Percentiles rank a stretch among this genome's conserved stretches.
These are phyloP conservation scores for Penicillium expansum DNA, from an alignment of 2,329 filamentous ascomycete species.

Conservation along the genomic window DNA sequence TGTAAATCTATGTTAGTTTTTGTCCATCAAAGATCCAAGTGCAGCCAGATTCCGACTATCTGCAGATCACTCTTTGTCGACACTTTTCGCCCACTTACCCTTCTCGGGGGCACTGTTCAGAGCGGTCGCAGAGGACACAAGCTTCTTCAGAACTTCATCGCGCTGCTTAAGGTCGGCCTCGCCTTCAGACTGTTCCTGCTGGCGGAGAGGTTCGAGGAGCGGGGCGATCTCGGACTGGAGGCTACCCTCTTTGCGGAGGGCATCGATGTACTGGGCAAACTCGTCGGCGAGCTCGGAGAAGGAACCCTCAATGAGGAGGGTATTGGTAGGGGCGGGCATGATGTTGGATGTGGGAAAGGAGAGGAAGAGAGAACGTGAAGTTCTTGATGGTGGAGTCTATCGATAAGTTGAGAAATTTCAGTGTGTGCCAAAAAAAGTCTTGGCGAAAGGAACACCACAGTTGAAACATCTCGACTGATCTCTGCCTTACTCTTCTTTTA, in stretches of 20 bases:
- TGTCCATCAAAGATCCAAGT: slow-evolving; percentile 7
- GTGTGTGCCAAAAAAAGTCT: slow-evolving; percentile 43
- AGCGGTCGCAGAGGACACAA: slow-evolving; percentile 73
- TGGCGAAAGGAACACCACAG: slow-evolving; percentile 31
- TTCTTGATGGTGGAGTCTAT: slow-evolving; percentile 38
- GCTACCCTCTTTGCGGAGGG: slow-evolving; percentile 65
- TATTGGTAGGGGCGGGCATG: slow-evolving; percentile 62
- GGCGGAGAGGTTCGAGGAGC: slow-evolving; percentile 58
- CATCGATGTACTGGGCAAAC: slow-evolving; percentile 90
- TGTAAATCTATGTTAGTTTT: slow-evolving; percentile 28
- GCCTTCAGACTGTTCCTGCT: slow-evolving; percentile 54
- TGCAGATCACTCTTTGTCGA: slow-evolving; percentile 15
- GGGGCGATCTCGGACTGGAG: slow-evolving; percentile 66
- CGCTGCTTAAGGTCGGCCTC: slow-evolving; percentile 60
- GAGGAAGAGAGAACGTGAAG: slow-evolving; percentile 19
- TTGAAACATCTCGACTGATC: slow-evolving; percentile 7
- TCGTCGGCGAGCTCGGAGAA: slow-evolving; percentile 92
- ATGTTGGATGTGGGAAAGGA: slow-evolving; percentile 19
- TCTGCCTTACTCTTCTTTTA: neutral
- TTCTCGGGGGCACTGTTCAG: slow-evolving; percentile 89
- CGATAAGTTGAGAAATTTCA: slow-evolving; percentile 43
- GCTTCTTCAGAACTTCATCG: slow-evolving; percentile 83
- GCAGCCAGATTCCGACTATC: slow-evolving; percentile 10
- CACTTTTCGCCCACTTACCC: slow-evolving; percentile 45
- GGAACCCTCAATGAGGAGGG: slow-evolving; percentile 77